Percentiles rank a stretch among this genome's conserved stretches.
These are phyloP conservation scores for Platismatia glauca DNA, from an alignment of 495 filamentous ascomycete species.

Conservation along the genomic window DNA sequence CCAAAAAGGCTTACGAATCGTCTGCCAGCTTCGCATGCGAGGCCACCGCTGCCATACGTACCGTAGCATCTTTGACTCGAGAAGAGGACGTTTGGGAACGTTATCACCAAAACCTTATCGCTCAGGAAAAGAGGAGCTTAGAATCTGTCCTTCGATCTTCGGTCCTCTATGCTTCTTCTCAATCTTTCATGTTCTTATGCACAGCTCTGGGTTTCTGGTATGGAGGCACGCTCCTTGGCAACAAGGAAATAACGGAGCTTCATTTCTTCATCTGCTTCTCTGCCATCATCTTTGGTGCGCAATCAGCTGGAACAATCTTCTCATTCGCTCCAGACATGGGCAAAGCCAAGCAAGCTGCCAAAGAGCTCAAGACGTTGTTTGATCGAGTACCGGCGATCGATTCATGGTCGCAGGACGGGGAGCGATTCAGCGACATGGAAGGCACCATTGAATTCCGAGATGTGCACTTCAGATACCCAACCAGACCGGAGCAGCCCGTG, in stretches of 20 bases:
- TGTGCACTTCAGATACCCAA: slow-evolving; percentile 77
- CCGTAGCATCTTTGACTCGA: slow-evolving; percentile 80
- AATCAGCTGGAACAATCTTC: slow-evolving; percentile 80
- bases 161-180: slow-evolving; percentile 66
- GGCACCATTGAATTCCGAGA: slow-evolving; percentile 70
- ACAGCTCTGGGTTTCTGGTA: slow-evolving; percentile 94
- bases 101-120: slow-evolving; percentile 60
- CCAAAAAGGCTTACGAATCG: slow-evolving; percentile 61
- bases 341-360: slow-evolving; percentile 73
- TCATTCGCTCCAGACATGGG: slow-evolving; percentile 83
- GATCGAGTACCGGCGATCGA: slow-evolving; percentile 72
- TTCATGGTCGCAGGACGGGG: slow-evolving; percentile 69
- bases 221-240: slow-evolving; percentile 69
- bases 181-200: slow-evolving; percentile 70
- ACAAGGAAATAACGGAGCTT: slow-evolving; percentile 58
- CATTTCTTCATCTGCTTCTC: slow-evolving; percentile 82
- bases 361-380: slow-evolving; percentile 67
- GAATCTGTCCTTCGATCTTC: slow-evolving; percentile 60
- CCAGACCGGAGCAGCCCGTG: slow-evolving; percentile 68
- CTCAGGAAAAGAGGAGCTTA: slow-evolving; percentile 53
- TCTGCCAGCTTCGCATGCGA: slow-evolving; percentile 84
- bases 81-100: slow-evolving; percentile 67
- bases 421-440: slow-evolving; percentile 46
- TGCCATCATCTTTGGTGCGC: slow-evolving; percentile 71
- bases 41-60: slow-evolving; percentile 82